These are phyloP conservation scores for Suhomyces chickasaworum DNA, from an alignment of 1,139 yeast genomes.

Conservation along the genomic window DNA sequence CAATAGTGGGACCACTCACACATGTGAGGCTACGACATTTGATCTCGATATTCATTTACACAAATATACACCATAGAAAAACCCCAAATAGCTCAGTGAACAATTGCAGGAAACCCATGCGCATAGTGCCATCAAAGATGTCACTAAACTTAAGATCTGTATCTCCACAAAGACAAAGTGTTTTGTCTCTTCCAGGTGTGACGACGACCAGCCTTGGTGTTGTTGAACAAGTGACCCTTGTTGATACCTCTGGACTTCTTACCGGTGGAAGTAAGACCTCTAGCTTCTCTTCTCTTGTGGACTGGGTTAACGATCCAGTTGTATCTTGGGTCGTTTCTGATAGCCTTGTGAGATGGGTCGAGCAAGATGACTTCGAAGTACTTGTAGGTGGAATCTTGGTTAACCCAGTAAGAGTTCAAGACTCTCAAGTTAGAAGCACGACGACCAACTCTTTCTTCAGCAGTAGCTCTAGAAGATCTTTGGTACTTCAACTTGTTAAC, in stretches of 20 bases:
- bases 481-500: slow-evolving; percentile 99
- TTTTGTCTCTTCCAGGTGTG: slow-evolving; percentile 99
- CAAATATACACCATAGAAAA: slow-evolving; percentile 9
- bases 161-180: slow-evolving; percentile 99
- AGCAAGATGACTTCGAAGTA: slow-evolving; percentile 96
- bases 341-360: slow-evolving; percentile 98
- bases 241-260: slow-evolving; percentile 99
- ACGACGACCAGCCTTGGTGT: slow-evolving; percentile 97
- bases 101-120: neutral
- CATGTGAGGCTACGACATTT: slow-evolving; percentile 2
- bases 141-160: slow-evolving; percentile 73
- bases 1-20: neutral
- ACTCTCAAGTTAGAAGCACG: slow-evolving; percentile 99
- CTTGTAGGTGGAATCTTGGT: slow-evolving; percentile 99
- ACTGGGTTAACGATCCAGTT: slow-evolving; percentile 99
- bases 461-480: slow-evolving; percentile 95
- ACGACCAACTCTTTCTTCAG: slow-evolving; percentile 99
- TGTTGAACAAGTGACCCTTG: slow-evolving; percentile 99
- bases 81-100: neutral
- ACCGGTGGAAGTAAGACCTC: slow-evolving; percentile 98
- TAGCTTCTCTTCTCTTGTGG: slow-evolving; percentile 99
- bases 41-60: slow-evolving; percentile 11
- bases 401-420: slow-evolving; percentile 99
- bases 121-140: slow-evolving; percentile 8
- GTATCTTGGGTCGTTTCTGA: slow-evolving; percentile 98